phyloP scores from a whole-genome alignment of 2,329 filamentous ascomycete species.

The Venturia nashicola region DNA sequence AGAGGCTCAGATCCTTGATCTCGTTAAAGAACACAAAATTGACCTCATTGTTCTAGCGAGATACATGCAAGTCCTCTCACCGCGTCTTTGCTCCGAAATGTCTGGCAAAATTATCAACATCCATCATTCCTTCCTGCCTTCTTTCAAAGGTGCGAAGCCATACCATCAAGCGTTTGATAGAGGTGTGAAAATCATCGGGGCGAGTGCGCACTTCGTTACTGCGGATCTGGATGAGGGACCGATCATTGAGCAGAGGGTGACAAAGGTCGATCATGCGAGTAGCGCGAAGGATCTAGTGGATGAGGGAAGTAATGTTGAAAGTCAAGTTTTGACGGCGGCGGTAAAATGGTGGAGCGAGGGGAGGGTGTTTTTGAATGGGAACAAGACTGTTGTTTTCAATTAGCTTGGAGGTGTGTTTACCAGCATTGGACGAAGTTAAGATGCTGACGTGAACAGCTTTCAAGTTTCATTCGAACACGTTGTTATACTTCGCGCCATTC shows the following conservation, averaged over 20 bases:
- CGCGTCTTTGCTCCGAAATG: slow-evolving; percentile 64
- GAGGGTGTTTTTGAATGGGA: slow-evolving; percentile 64
- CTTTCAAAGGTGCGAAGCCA: slow-evolving; percentile 78
- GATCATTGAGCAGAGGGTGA: slow-evolving; percentile 76
- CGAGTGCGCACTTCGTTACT: slow-evolving; percentile 77
- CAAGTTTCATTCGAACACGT: not conserved
- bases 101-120: slow-evolving; percentile 85
- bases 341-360: slow-evolving; percentile 77
- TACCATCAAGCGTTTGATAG: slow-evolving; percentile 82
- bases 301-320: slow-evolving; percentile 75
- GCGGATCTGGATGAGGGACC: slow-evolving; percentile 76
- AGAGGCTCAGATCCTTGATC: slow-evolving; percentile 57
- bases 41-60: slow-evolving; percentile 72
- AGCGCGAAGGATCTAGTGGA: slow-evolving; percentile 64
- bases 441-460: not conserved
- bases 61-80: slow-evolving; percentile 80
- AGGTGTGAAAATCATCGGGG: slow-evolving; percentile 80
- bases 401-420: not conserved
- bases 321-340: slow-evolving; percentile 58
- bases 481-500: not conserved
- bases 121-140: slow-evolving; percentile 76
- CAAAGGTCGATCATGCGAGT: slow-evolving; percentile 65
- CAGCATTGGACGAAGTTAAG: not conserved
- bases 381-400: slow-evolving; percentile 66
- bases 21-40: slow-evolving; percentile 55